Evolutionary conservation across 129 eudicot genomes (phyloP).

Genomic region (Tagetes patula): DNA sequence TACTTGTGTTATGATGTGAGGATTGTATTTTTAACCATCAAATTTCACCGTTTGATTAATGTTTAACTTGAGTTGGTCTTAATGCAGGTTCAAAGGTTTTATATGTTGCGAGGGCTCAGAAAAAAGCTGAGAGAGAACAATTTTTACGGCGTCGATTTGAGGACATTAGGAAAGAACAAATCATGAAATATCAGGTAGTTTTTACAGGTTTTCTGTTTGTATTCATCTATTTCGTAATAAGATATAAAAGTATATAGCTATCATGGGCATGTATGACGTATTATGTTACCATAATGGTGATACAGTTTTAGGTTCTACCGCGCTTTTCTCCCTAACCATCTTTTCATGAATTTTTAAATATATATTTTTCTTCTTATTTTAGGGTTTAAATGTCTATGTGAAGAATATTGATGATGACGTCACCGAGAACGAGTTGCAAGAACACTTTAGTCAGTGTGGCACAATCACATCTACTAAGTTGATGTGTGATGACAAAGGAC

Average conservation of each 20-base stretch:
- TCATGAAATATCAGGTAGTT: slow-evolving; percentile 63
- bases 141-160: slow-evolving; percentile 64
- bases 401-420: slow-evolving; percentile 74
- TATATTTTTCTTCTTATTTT: background rate
- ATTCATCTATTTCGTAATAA: background rate
- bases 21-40: background rate
- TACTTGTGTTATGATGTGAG: slow-evolving; percentile 10
- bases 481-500: slow-evolving; percentile 74
- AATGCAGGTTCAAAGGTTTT: slow-evolving; percentile 63
- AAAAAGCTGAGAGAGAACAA: slow-evolving; percentile 83
- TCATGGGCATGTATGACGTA: background rate
- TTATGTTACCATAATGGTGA: background rate
- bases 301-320: background rate
- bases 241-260: background rate
- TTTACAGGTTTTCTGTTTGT: background rate
- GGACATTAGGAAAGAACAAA: slow-evolving; percentile 69
- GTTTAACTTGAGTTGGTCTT: slow-evolving; percentile 13
- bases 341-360: slow-evolving; percentile 7
- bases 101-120: slow-evolving; percentile 87
- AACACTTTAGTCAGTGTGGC: slow-evolving; percentile 76
- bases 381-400: slow-evolving; percentile 87
- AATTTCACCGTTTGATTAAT: background rate
- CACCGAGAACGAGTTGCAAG: slow-evolving; percentile 63
- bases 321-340: background rate
- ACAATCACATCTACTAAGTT: slow-evolving; percentile 74